Evolutionary conservation across 2,329 filamentous ascomycete species (phyloP).

Genomic region (Penicillium sumatraense): DNA sequence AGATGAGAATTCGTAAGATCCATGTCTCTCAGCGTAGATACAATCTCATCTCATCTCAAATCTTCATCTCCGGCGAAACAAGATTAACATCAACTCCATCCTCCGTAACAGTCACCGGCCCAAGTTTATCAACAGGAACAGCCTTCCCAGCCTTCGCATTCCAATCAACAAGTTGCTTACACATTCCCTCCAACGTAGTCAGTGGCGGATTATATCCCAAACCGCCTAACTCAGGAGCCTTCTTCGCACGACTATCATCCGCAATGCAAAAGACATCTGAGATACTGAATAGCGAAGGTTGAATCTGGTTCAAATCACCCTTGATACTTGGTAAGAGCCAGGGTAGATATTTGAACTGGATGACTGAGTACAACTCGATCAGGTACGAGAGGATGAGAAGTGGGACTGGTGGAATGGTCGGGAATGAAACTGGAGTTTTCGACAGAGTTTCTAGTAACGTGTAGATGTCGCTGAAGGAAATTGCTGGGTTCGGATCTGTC

Average conservation of each 20-base stretch:
- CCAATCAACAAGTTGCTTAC: slow-evolving; percentile 39
- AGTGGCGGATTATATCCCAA: slow-evolving; percentile 39
- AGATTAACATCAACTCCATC: slow-evolving; percentile 24
- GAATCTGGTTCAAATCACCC: slow-evolving; percentile 33
- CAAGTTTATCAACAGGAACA: slow-evolving; percentile 16
- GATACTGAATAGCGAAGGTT: slow-evolving; percentile 39
- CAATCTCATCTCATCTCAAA: slow-evolving; percentile 10
- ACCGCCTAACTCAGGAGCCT: slow-evolving; percentile 31
- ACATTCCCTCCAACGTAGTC: slow-evolving; percentile 39
- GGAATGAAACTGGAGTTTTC: slow-evolving; percentile 35
- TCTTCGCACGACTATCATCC: slow-evolving; percentile 35
- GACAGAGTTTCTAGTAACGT: slow-evolving; percentile 33
- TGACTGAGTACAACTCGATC: slow-evolving; percentile 36
- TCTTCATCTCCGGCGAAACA: slow-evolving; percentile 20
- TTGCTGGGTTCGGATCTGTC: slow-evolving; percentile 55
- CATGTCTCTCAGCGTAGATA: no score
- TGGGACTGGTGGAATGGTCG: slow-evolving; percentile 26
- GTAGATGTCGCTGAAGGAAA: slow-evolving; percentile 39
- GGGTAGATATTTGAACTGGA: slow-evolving; percentile 32
- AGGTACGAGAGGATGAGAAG: slow-evolving; percentile 38
- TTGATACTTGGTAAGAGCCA: slow-evolving; percentile 31
- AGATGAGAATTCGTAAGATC: no score
- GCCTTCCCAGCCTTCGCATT: slow-evolving; percentile 30
- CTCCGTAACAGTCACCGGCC: slow-evolving; percentile 16
- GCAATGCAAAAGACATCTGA: slow-evolving; percentile 32